Evolutionary conservation across 2,329 filamentous ascomycete species (phyloP), one percentile per base, ranked within the genome.

Genomic region (Exophiala sideris): DNA sequence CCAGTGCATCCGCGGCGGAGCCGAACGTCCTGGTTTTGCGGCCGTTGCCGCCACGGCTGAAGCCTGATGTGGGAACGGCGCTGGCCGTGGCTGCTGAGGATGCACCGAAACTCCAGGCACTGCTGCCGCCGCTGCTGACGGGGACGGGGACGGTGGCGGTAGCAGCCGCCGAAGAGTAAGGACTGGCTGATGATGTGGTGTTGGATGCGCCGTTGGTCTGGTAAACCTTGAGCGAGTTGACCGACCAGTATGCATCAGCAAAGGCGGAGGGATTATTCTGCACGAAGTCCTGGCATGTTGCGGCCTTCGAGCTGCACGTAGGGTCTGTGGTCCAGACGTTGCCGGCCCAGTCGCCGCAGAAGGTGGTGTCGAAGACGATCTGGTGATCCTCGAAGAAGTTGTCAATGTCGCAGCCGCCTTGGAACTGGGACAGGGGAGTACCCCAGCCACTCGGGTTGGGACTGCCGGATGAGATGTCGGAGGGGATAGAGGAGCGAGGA

Each of bases 281-380:
- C 24, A 95, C 91, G 68, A 83, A 95, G 20, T 83, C 81, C 24
- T 84, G 69, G 75, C 91, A 96, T 1, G 83, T 85, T 35, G 71
- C 60, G 0, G 83, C 87, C 62, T 82, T 75, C 36, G 78, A 70
- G 1, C 78, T 71, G 70, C 88, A 91, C 39, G 79, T 78, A 5
- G 72, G 57, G 56, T 84, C 78, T 29, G 70, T 66, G 46, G 66
- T 65, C 86, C 87, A 95, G 36, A 85, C 82, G 41, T 74, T 68
- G 29, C 89, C 89, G 5, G 91, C 91, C 91, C 91, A 96, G 66
- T 87, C 82, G n/a, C 91, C 91, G 71, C 91, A 96, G 69, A 95
- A 89, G 5, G 87, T 88, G 1, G 85, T 92, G 72, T 94, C 84
- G 70, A 94, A 85, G 59, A 92, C 81, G 59, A 96, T 84, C 63